A percentile compares a stretch with the other conserved stretches of the same genome.
Conservation (phyloP, 352 stramenopile species). For the Ophiocytium majus region DNA sequence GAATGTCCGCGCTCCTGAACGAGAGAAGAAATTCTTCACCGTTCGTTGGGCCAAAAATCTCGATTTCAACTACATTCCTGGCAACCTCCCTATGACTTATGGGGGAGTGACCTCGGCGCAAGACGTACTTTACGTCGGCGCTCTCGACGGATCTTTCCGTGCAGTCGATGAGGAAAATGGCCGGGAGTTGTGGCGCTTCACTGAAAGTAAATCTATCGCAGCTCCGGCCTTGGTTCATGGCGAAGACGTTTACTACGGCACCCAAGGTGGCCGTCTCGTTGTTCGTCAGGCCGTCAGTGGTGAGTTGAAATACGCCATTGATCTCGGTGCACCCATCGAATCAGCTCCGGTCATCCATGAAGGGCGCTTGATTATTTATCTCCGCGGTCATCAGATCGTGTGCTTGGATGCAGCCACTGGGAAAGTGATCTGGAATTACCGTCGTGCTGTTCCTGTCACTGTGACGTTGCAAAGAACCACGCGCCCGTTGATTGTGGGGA, state of each 20-base stretch:
- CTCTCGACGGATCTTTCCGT: background rate
- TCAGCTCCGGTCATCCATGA: background rate
- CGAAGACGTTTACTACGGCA: background rate
- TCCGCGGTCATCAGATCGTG: conserved; percentile 1
- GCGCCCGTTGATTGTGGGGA: background rate
- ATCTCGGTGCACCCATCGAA: conserved; percentile 6
- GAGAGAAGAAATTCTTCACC: background rate
- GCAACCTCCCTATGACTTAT: background rate
- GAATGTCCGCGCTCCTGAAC: background rate
- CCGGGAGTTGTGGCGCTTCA: background rate
- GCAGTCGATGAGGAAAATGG: background rate
- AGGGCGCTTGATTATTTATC: background rate
- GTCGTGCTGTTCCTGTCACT: conserved; percentile 4
- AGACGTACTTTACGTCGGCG: background rate
- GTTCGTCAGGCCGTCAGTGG: background rate
- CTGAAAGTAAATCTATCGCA: background rate
- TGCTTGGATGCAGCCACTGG: background rate
- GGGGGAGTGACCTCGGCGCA: background rate
- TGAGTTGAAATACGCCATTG: conserved; percentile 8
- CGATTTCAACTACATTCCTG: background rate
- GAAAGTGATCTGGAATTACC: background rate
- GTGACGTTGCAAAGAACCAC: background rate
- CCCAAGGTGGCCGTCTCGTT: background rate
- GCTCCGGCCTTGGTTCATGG: background rate
- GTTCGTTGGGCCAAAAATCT: background rate